These are phyloP conservation scores for Leccinum boreale DNA, from an alignment of 768 basidiomycete genomes.

Conservation along the genomic window DNA sequence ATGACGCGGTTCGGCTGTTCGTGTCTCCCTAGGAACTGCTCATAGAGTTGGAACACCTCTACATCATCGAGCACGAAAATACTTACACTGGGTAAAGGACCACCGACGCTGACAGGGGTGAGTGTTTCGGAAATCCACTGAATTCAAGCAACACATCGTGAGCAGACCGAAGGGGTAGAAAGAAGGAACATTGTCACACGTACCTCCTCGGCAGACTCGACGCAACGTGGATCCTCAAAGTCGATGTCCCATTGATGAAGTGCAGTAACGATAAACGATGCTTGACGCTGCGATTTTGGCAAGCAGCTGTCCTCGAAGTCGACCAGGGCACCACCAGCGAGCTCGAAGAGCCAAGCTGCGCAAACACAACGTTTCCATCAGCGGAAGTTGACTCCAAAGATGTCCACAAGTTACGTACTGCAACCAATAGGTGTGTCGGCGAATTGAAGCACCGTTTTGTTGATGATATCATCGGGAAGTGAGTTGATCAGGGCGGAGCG, in stretches of 20 bases:
- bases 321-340: constrained; percentile 74
- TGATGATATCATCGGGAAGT: constrained; percentile 83
- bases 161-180: background rate
- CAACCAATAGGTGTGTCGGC: constrained; percentile 84
- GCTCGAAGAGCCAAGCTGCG: constrained; percentile 88
- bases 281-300: constrained; percentile 75
- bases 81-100: constrained; percentile 81
- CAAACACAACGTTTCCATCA: background rate
- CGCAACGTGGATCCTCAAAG: constrained; percentile 75
- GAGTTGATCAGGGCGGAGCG: constrained; percentile 81
- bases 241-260: constrained; percentile 92
- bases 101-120: constrained; percentile 68
- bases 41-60: constrained; percentile 17
- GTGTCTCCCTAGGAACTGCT: constrained; percentile 72
- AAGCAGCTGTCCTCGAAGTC: constrained; percentile 75
- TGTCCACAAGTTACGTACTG: constrained; percentile 51
- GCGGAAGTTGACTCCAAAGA: background rate
- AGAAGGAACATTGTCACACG: constrained; percentile 11
- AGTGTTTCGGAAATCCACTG: constrained; percentile 82
- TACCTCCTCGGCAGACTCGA: constrained; percentile 79
- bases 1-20: constrained; percentile 62
- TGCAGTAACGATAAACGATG: constrained; percentile 81
- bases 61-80: constrained; percentile 15
- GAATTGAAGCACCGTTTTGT: constrained; percentile 79
- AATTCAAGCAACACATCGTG: constrained; percentile 4